These are phyloP conservation scores for Mycena latifolia DNA, from an alignment of 768 basidiomycete species.

Conservation along the genomic window DNA sequence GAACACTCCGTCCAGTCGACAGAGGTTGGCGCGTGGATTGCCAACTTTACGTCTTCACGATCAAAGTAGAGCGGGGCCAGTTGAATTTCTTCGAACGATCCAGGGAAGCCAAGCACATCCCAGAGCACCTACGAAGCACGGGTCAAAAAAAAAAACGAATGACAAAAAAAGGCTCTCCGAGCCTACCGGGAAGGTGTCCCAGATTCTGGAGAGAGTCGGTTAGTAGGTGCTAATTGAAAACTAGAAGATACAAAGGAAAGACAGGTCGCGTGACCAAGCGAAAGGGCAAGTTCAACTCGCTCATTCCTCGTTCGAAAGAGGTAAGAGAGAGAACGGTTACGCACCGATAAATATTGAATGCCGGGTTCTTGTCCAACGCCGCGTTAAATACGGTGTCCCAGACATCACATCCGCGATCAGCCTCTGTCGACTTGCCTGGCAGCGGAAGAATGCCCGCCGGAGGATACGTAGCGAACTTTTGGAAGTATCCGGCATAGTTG, in stretches of 20 bases:
- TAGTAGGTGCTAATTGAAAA: too few relatives aligned
- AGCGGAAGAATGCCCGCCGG: constrained; percentile 76
- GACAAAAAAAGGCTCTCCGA: too few relatives aligned
- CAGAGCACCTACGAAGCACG: too few relatives aligned
- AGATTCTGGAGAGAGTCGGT: too few relatives aligned
- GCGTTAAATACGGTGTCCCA: constrained; percentile 77
- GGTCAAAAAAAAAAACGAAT: too few relatives aligned
- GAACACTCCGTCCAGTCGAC: constrained; percentile 77
- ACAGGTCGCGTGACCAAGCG: too few relatives aligned
- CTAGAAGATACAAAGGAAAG: too few relatives aligned
- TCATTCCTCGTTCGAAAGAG: too few relatives aligned
- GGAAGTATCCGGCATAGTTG: constrained; percentile 72
- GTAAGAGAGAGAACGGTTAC: too few relatives aligned
- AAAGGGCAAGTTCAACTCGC: too few relatives aligned
- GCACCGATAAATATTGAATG: constrained; percentile 77
- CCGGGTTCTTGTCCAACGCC: constrained; percentile 71
- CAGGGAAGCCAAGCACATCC: not conserved
- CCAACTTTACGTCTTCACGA: constrained; percentile 73
- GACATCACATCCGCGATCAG: constrained; percentile 69
- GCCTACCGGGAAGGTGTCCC: too few relatives aligned
- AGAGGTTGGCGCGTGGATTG: constrained; percentile 75
- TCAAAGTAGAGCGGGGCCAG: constrained; percentile 77
- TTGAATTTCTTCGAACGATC: constrained; percentile 53
- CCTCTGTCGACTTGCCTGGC: constrained; percentile 65
- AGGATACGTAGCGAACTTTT: constrained; percentile 75